Conservation (phyloP, 2,329 filamentous ascomycete genomes). For the Sclerotiophoma versabilis region DNA sequence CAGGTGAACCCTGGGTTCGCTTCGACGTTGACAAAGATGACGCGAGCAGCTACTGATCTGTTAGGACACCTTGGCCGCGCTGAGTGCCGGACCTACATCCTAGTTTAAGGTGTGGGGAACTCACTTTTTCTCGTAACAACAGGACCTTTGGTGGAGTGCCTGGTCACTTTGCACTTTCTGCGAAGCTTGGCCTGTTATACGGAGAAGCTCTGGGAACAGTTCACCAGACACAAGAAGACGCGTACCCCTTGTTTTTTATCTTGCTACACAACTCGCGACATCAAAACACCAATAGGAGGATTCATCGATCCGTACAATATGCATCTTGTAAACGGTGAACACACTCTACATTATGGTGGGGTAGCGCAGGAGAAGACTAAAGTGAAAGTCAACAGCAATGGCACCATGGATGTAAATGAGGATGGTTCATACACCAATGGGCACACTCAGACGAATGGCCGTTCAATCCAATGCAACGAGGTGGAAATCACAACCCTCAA, state of each 20-base stretch:
- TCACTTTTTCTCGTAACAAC: conserved; percentile 20
- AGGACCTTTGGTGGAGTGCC: conserved; percentile 20
- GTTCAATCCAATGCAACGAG: conserved; percentile 22
- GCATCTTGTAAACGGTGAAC: conserved; percentile 32
- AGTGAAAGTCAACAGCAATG: conserved; percentile 24
- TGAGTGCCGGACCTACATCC: conserved; percentile 21
- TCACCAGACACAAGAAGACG: conserved; percentile 15
- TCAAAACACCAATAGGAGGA: neutral
- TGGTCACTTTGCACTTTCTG: conserved; percentile 15
- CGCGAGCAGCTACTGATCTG: conserved; percentile 26
- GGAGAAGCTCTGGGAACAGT: conserved; percentile 25
- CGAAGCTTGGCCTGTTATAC: conserved; percentile 34
- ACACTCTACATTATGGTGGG: conserved; percentile 24
- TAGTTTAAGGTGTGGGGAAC: conserved; percentile 22
- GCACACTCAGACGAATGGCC: conserved; percentile 4
- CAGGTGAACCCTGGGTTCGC: conserved; percentile 12
- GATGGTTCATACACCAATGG: conserved; percentile 7
- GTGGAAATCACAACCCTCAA: conserved; percentile 21
- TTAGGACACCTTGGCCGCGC: conserved; percentile 12
- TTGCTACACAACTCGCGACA: neutral
- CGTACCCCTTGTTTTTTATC: conserved; percentile 9
- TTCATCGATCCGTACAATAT: conserved; percentile 9
- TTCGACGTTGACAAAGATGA: conserved; percentile 24
- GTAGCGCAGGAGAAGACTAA: conserved; percentile 22
- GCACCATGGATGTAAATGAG: conserved; percentile 11